Base-by-base conservation (phyloP, 805 yeast genomes). In the Pichia eremophila region DNA sequence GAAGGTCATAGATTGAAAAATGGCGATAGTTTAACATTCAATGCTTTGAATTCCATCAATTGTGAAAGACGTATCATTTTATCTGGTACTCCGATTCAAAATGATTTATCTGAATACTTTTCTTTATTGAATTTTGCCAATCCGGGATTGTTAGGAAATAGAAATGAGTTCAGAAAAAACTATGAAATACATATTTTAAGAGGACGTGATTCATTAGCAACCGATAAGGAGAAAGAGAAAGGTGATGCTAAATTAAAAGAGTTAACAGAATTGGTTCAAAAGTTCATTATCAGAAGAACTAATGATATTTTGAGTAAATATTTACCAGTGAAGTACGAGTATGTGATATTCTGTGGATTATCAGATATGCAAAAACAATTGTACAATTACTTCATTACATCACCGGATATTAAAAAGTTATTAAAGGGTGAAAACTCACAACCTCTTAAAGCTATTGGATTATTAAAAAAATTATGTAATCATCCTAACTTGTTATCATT, bases 51-150 rank as follows among this genome's bases (percentile, higher is more conserved):
- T 57, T 76, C 88, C n/a, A 73, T 93, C 47, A 79, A 83, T 45
- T 91, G 95, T 61, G 80, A 83, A 44, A 73, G 99, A 58, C 74
- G 99, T 49, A 97, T 91, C 8, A 91, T 91, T 54, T 68, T 91
- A 22, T 87, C 96, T 1, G 99, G 99, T 37, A 91, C 99, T 0
- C 99, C 99, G 0, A 90, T 91, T 53, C 99, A 91, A 64, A 91
- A 91, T 58, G 98, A 91, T 68, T 70, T 91, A 35, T 83, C 95
- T 0, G 99, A 91, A 65, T 91, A 91, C 66, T 93, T 89, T 60
- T 86, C 98, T 1, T 67, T 91, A 44, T 69, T 93, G 51, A 86
- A 82, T 57, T 91, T 91, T 69, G 95, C 98, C 9, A 93, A 91
- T 61, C 99, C 99, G 0, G 96, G 96, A 0, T 74, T 87, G 37